Evolutionary conservation across 805 yeast species (phyloP).

Genomic region (Metschnikowia arizonensis): DNA sequence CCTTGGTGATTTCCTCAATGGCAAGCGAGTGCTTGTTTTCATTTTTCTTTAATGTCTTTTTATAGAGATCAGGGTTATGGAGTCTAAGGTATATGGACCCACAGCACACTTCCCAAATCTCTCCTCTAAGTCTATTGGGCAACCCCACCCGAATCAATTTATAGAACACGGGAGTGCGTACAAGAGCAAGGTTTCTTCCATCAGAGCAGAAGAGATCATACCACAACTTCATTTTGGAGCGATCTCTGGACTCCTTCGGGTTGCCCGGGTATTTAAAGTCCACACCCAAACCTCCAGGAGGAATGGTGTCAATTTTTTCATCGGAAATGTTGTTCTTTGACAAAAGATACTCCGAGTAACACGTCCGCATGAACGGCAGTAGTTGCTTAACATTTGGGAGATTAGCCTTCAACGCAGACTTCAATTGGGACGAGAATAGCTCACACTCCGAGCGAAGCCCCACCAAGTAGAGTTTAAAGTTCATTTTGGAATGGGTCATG

Average conservation of each 20-base stretch:
- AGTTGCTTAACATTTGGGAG: constrained; percentile 57
- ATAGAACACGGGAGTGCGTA: constrained; percentile 72
- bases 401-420: constrained; percentile 57
- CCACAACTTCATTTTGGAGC: constrained; percentile 87
- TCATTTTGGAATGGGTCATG: constrained; percentile 60
- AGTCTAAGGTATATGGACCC: constrained; percentile 80
- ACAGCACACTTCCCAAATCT: constrained; percentile 87
- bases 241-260: constrained; percentile 69
- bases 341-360: constrained; percentile 82
- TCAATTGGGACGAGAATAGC: constrained; percentile 67
- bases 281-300: constrained; percentile 84
- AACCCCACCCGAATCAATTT: constrained; percentile 85
- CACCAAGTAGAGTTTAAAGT: constrained; percentile 64
- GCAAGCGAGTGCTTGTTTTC: constrained; percentile 70
- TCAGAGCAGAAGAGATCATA: constrained; percentile 80
- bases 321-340: constrained; percentile 49
- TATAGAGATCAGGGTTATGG: constrained; percentile 58
- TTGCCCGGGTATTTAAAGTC: constrained; percentile 87
- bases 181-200: constrained; percentile 78
- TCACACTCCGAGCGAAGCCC: constrained; percentile 80
- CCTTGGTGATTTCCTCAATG: constrained; percentile 94
- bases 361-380: constrained; percentile 59
- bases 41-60: constrained; percentile 53
- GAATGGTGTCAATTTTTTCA: constrained; percentile 48
- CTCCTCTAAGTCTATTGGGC: constrained; percentile 94